Evolutionary conservation across 805 yeast genomes (phyloP).

Genomic region (Limtongozyma cylindracea): DNA sequence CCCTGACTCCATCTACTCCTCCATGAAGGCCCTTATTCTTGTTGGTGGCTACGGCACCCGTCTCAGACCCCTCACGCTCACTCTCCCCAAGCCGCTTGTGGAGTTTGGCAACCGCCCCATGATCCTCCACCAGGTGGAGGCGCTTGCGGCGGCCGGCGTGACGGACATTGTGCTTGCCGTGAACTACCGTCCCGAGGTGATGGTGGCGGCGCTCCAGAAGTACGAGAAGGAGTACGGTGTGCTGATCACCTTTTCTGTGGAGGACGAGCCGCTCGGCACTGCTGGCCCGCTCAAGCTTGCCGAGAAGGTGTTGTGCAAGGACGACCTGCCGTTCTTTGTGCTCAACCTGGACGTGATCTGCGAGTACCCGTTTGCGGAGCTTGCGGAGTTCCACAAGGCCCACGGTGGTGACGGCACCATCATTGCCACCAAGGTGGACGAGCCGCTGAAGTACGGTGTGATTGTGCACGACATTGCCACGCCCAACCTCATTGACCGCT

Average conservation of each 20-base stretch:
- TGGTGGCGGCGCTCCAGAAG: conserved; percentile 86
- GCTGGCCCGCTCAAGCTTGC: conserved; percentile 99
- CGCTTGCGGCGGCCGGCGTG: conserved; percentile 94
- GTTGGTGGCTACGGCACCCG: conserved; percentile 99
- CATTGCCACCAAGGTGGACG: conserved; percentile 98
- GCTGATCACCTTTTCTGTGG: conserved; percentile 87
- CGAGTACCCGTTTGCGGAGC: conserved; percentile 89
- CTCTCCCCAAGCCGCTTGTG: conserved; percentile 89
- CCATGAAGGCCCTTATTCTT: conserved; percentile 92
- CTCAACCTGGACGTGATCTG: conserved; percentile 97
- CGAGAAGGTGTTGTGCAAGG: conserved; percentile 79
- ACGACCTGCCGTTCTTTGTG: conserved; percentile 89
- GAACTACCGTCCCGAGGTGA: conserved; percentile 97
- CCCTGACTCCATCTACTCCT: too few species aligned
- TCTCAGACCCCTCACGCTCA: conserved; percentile 91
- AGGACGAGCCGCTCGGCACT: conserved; percentile 97
- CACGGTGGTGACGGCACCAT: conserved; percentile 98
- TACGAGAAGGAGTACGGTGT: conserved; percentile 93
- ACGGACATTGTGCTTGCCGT: conserved; percentile 97
- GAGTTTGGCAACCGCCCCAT: conserved; percentile 98
- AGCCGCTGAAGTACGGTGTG: conserved; percentile 98
- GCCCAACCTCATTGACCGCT: conserved; percentile 90
- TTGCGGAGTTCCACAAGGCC: conserved; percentile 76
- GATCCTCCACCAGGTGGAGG: conserved; percentile 97
- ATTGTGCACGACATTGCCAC: conserved; percentile 92